Conservation (phyloP, 139 green algal species). For the Chlamydomonas sp. region DNA sequence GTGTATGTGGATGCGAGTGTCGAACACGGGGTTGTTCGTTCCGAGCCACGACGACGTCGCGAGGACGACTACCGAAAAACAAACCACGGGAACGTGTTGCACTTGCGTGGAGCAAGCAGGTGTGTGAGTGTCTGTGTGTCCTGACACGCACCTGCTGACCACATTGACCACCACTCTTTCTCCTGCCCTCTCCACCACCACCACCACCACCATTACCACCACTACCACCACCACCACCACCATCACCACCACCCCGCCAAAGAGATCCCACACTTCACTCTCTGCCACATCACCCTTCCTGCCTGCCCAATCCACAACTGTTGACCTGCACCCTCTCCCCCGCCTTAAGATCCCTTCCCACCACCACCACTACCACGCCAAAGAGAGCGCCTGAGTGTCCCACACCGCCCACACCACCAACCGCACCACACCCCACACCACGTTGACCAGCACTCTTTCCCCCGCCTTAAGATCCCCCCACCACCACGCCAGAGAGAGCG, state of each 20-base stretch:
- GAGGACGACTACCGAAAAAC: conserved; percentile 66
- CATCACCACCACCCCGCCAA: conserved; percentile 4
- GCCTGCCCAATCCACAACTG: neutral
- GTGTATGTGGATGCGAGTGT: no score
- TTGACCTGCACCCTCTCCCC: conserved; percentile 42
- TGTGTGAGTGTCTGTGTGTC: no score
- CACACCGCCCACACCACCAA: neutral
- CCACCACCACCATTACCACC: no score
- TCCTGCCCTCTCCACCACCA: conserved; percentile 16
- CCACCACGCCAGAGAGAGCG: conserved; percentile 41
- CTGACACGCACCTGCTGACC: no score
- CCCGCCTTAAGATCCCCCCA: conserved; percentile 24
- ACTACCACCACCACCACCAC: no score
- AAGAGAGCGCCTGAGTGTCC: no score
- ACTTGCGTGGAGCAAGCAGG: no score
- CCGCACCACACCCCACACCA: neutral
- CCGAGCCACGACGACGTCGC: conserved; percentile 74
- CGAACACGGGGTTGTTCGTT: conserved; percentile 68
- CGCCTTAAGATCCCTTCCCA: conserved; percentile 19
- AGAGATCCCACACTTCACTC: neutral
- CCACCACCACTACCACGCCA: no score
- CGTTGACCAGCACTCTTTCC: conserved; percentile 23
- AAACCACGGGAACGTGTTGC: conserved; percentile 76
- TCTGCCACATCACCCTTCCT: neutral
- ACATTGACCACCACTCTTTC: conserved; percentile 51